Base-by-base conservation (phyloP, 257 asterid species). In the Fraxinus anomala region DNA sequence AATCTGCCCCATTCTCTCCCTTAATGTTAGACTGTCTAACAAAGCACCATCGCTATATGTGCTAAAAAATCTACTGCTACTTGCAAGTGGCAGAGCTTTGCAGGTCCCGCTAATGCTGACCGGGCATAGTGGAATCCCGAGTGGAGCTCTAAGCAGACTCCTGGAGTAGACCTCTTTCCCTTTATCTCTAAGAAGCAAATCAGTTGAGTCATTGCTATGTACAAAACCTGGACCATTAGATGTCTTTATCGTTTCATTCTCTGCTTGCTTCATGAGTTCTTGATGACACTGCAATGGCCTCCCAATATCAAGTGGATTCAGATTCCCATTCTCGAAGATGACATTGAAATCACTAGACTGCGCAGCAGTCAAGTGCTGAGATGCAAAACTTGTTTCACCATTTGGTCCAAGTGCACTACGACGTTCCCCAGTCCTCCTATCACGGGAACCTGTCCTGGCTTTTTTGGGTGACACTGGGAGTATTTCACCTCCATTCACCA, bases 1-100 rank as follows among this genome's bases (percentile, higher is more conserved):
- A 84, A 91, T 92, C 80, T 88, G 91, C 82, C 89, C 90, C 97
- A 92, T 90, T 42, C 90, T 90, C 76, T 88, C 96, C 82, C 81
- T 85, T 75, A 94, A 81, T 37, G 87, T 77, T 70, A 39, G 79
- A 73, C 85, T 86, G 77, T 94, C 97, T 85, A 89, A 85, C 89
- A 94, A 77, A 82, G 87, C 83, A 81, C 89, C 88, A 42, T 79
- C 83, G 49, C 40, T 80, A 73, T 75, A 85, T 28, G 87, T 80
- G 79, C 89, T 85, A 74, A 74, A 81, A 76, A 77, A 79, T 78
- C 84, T 82, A 83, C 93, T 82, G 82, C 85, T 82, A 82, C 86
- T 81, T 59, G 86, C 81, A 67, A 80, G 72, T 40, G 92, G 87
- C 77, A 83, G 77, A 59, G 86, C 75, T 84, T 79, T 85, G 82